A percentile compares a stretch with the other conserved stretches of the same genome.
These are phyloP conservation scores for Saccharum hybrid DNA, from an alignment of 202 grass and related monocot species.

Conservation along the genomic window DNA sequence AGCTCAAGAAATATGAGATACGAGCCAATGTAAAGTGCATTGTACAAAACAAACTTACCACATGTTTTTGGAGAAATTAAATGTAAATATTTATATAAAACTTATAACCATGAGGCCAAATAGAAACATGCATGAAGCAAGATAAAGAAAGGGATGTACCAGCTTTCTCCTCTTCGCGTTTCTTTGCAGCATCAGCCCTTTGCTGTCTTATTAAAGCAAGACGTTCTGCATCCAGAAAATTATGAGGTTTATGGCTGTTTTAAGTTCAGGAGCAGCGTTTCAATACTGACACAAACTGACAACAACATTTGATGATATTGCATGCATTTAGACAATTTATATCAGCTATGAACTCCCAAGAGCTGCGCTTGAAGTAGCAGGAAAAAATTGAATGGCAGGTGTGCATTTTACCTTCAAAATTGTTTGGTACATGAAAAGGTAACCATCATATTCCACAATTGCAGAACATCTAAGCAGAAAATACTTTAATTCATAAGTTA, in stretches of 20 bases:
- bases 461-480: not conserved
- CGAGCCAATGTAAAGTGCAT: not conserved
- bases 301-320: not conserved
- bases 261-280: conserved; percentile 13
- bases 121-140: conserved; percentile 12
- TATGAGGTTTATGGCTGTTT: conserved; percentile 7
- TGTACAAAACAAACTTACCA: conserved; percentile 13
- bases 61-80: not conserved
- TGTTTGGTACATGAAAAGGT: not conserved
- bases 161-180: conserved; percentile 97
- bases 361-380: not conserved
- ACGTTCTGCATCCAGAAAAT: conserved; percentile 73
- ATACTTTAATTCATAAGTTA: not conserved
- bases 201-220: conserved; percentile 97
- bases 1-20: not conserved
- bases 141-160: conserved; percentile 56
- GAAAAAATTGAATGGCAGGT: not conserved
- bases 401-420: not conserved
- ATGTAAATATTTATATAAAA: not conserved
- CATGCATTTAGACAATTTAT: not conserved
- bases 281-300: not conserved
- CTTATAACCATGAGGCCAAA: not conserved
- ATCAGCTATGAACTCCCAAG: not conserved
- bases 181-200: conserved; percentile 96
- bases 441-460: not conserved